These are phyloP conservation scores for Sordaria brevicollis DNA, from an alignment of 495 filamentous ascomycete species.

Conservation along the genomic window DNA sequence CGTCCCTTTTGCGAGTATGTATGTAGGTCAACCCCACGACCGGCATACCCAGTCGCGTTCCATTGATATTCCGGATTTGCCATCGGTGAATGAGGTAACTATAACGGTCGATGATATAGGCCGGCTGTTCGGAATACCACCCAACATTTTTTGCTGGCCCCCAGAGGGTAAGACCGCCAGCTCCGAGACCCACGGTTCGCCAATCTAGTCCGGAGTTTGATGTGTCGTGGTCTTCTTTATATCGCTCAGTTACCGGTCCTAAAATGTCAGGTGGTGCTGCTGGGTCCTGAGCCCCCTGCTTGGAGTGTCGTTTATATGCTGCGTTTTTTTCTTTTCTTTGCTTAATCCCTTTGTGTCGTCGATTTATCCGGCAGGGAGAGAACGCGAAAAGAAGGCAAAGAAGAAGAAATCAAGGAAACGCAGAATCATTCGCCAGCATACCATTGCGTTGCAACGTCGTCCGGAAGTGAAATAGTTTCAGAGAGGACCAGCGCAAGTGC, in stretches of 20 bases:
- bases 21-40: background rate
- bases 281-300: background rate
- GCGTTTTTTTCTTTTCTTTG: background rate
- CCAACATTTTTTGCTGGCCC: background rate
- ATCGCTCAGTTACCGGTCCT: background rate
- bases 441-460: background rate
- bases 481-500: background rate
- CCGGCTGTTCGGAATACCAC: background rate
- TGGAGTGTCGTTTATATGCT: background rate
- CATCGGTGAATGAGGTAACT: background rate
- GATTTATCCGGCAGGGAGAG: background rate
- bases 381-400: background rate
- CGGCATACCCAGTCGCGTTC: background rate
- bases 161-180: background rate
- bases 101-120: background rate
- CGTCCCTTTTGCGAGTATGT: background rate
- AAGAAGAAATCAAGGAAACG: background rate
- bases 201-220: background rate
- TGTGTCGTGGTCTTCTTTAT: background rate
- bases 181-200: conserved; percentile 4
- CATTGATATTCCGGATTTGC: background rate
- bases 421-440: background rate
- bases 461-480: background rate
- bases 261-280: background rate
- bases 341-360: background rate